Percentiles rank a stretch among this genome's conserved stretches.
Evolutionary conservation across 495 filamentous ascomycete species (phyloP).

Genomic region (Cryomyces minteri): DNA sequence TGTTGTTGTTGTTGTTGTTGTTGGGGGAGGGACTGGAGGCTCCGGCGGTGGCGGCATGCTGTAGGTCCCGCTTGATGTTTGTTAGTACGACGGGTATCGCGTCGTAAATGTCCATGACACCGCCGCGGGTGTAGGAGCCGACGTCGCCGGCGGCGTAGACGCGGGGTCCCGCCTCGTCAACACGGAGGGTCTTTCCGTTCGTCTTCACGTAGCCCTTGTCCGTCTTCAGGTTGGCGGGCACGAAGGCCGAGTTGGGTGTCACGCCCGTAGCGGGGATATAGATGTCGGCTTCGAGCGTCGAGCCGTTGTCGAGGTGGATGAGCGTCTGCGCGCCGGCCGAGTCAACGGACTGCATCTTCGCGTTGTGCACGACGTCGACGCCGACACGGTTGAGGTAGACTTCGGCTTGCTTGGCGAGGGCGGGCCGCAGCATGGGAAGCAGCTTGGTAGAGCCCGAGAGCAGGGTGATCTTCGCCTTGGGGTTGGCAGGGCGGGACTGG

Average conservation of each 20-base stretch:
- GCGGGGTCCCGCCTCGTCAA: constrained; percentile 27
- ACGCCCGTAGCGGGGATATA: constrained; percentile 31
- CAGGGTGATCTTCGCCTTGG: constrained; percentile 26
- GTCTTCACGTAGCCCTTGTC: constrained; percentile 23
- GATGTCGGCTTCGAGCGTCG: constrained; percentile 23
- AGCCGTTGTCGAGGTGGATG: constrained; percentile 18
- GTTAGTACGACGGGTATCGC: constrained; percentile 23
- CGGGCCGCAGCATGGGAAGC: constrained; percentile 24
- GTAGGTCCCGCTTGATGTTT: constrained; percentile 26
- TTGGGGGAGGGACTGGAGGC: too few species aligned
- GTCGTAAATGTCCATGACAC: constrained; percentile 22
- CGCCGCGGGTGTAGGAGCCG: constrained; percentile 11
- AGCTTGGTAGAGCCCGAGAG: constrained; percentile 24
- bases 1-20: neutral
- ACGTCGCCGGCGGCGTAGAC: constrained; percentile 32
- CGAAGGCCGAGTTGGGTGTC: constrained; percentile 26
- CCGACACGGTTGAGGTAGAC: constrained; percentile 24
- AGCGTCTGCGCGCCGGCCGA: constrained; percentile 13
- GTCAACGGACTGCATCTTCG: constrained; percentile 10
- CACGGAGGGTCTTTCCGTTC: constrained; percentile 25
- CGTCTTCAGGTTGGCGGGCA: constrained; percentile 19
- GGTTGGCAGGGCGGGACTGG: constrained; percentile 6
- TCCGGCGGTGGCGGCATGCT: constrained; percentile 4
- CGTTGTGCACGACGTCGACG: constrained; percentile 25
- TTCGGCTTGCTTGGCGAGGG: constrained; percentile 23